Percentiles rank a stretch among this genome's conserved stretches.
Conservation (phyloP, 768 basidiomycete species). For the Paxillus rubicundulus region DNA sequence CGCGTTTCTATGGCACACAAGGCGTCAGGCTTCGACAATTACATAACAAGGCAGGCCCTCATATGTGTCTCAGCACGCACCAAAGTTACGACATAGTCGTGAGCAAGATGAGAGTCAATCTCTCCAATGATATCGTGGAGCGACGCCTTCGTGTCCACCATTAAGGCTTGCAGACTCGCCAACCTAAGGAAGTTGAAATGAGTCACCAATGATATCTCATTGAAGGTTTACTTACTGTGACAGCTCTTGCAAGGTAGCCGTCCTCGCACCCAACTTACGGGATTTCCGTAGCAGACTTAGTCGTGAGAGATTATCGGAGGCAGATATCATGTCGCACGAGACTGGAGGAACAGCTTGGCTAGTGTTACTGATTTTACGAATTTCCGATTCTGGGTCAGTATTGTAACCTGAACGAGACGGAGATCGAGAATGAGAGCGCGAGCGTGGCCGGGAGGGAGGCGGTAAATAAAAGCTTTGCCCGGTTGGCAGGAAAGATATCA, state of each 20-base stretch:
- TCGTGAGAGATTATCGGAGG: conserved; percentile 12
- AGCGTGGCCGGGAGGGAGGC: conserved; percentile 25
- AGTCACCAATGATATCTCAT: background rate
- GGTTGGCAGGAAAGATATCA: conserved; percentile 62
- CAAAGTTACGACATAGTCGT: conserved; percentile 38
- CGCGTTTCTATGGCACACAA: conserved; percentile 50
- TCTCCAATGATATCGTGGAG: conserved; percentile 47
- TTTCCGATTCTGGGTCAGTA: conserved; percentile 67
- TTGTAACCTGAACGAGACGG: conserved; percentile 67
- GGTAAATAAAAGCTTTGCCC: conserved; percentile 62
- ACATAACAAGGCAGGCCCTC: conserved; percentile 17
- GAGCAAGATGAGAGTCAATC: conserved; percentile 46
- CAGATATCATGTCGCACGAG: background rate
- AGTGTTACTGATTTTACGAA: conserved; percentile 40
- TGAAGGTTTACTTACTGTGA: conserved; percentile 52
- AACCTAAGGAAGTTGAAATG: conserved; percentile 38
- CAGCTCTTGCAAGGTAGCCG: conserved; percentile 65
- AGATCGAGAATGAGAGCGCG: conserved; percentile 36
- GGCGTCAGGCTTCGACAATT: conserved; percentile 23
- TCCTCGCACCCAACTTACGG: conserved; percentile 37
- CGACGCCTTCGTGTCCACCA: conserved; percentile 49
- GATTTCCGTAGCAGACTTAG: conserved; percentile 18
- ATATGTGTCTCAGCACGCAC: conserved; percentile 37
- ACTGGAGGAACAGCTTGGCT: conserved; percentile 12
- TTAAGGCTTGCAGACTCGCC: conserved; percentile 49